Conservation (phyloP, 2,329 filamentous ascomycete genomes). For the Fusarium vanettenii region DNA sequence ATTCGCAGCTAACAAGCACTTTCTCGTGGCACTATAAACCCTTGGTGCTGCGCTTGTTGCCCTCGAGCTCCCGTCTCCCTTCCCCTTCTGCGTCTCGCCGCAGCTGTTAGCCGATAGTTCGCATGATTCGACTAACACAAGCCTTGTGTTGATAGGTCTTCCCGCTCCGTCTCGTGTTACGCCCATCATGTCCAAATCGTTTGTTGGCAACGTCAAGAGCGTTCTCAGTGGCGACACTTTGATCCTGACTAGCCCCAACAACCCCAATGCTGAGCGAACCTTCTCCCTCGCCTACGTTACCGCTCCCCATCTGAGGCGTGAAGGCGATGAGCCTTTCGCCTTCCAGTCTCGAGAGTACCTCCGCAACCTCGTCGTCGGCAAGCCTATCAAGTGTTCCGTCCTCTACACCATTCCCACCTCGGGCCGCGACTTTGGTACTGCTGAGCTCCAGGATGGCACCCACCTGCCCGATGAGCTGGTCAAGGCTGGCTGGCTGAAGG, state of each 20-base stretch:
- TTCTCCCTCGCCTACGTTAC: conserved; percentile 93
- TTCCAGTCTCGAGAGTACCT: conserved; percentile 97
- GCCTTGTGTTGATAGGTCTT: conserved; percentile 27
- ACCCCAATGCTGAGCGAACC: conserved; percentile 84
- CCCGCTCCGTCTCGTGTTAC: conserved; percentile 34
- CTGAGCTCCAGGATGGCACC: conserved; percentile 80
- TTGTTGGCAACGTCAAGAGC: conserved; percentile 86
- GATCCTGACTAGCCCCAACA: conserved; percentile 83
- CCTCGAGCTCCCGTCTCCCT: neutral
- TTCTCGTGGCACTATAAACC: neutral
- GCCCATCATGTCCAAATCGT: conserved; percentile 62
- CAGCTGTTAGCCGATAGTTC: neutral
- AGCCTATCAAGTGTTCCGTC: conserved; percentile 85
- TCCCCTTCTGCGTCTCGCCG: neutral
- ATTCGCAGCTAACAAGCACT: neutral
- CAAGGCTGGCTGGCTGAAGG: conserved; percentile 90
- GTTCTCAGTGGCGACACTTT: conserved; percentile 95
- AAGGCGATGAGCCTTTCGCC: conserved; percentile 91
- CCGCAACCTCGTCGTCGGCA: conserved; percentile 85
- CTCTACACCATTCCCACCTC: conserved; percentile 89
- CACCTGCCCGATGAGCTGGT: conserved; percentile 85
- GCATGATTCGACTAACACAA: conserved; percentile 27
- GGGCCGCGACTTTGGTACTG: conserved; percentile 88
- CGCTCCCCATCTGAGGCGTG: conserved; percentile 85
- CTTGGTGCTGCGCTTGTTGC: neutral